Conservation (phyloP, 768 basidiomycete genomes). For the Leucosporidium creatinivorum region DNA sequence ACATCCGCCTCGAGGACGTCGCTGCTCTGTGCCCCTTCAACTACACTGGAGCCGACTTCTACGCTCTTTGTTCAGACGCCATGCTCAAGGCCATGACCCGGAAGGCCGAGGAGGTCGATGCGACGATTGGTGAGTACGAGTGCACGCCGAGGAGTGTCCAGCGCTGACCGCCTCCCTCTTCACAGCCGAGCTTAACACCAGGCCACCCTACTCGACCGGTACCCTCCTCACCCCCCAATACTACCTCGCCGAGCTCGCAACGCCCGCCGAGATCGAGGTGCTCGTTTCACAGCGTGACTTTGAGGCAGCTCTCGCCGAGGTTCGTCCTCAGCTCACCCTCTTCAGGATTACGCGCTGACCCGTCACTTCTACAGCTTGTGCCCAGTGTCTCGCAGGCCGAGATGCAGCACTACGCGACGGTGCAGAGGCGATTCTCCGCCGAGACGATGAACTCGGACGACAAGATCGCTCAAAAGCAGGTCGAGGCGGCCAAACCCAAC, state of each 20-base stretch:
- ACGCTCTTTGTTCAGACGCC: constrained; percentile 93
- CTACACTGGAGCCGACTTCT: constrained; percentile 95
- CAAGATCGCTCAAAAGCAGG: constrained; percentile 18
- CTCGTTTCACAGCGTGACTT: constrained; percentile 73
- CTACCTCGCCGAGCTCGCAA: constrained; percentile 76
- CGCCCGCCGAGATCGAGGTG: constrained; percentile 60
- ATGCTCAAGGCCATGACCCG: constrained; percentile 90
- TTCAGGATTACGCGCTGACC: neutral
- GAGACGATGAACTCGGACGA: constrained; percentile 34
- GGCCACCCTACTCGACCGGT: constrained; percentile 42
- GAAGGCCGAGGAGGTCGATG: constrained; percentile 71
- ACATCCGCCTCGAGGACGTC: constrained; percentile 56
- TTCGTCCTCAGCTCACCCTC: constrained; percentile 38
- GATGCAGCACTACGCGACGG: constrained; percentile 69
- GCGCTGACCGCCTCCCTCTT: neutral
- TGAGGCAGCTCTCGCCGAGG: constrained; percentile 56
- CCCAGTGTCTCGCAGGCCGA: constrained; percentile 80
- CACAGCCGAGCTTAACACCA: constrained; percentile 47
- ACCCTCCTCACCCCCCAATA: constrained; percentile 71
- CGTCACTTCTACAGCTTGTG: constrained; percentile 44
- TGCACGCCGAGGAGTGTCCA: neutral
- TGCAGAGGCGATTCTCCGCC: constrained; percentile 62
- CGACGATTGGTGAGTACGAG: constrained; percentile 55
- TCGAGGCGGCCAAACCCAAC: neutral
- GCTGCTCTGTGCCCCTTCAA: constrained; percentile 78